Conservation (phyloP, 306 rosid genomes). For the Dicorynia guianensis region DNA sequence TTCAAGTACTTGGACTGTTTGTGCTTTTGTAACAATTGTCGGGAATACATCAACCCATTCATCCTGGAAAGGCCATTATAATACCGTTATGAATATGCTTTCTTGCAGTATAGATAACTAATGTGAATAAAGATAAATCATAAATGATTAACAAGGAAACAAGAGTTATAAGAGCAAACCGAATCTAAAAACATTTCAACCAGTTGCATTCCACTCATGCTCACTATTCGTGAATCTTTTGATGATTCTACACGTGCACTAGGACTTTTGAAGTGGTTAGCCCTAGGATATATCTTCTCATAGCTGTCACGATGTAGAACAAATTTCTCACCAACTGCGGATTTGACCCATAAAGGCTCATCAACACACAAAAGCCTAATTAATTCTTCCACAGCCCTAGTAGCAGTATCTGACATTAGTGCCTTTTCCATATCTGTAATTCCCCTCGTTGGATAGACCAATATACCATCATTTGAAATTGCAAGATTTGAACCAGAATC, state of each 20-base stretch:
- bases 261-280: slow-evolving; percentile 32
- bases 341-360: slow-evolving; percentile 67
- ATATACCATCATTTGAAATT: background rate
- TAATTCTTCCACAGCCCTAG: slow-evolving; percentile 61
- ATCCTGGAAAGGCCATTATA: slow-evolving; percentile 44
- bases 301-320: slow-evolving; percentile 58
- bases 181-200: slow-evolving; percentile 63
- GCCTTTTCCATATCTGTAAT: slow-evolving; percentile 47
- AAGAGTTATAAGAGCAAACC: slow-evolving; percentile 40
- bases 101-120: background rate
- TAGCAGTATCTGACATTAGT: slow-evolving; percentile 51
- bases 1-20: slow-evolving; percentile 57
- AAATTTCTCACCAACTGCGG: slow-evolving; percentile 34
- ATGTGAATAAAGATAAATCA: background rate
- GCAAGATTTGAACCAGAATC: slow-evolving; percentile 14
- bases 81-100: background rate
- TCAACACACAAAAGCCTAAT: slow-evolving; percentile 44
- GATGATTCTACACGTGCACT: slow-evolving; percentile 59
- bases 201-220: slow-evolving; percentile 49
- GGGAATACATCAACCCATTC: slow-evolving; percentile 72
- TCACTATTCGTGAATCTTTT: slow-evolving; percentile 59
- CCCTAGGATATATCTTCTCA: slow-evolving; percentile 40
- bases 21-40: slow-evolving; percentile 61
- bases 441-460: slow-evolving; percentile 17
- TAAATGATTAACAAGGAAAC: background rate